Evolutionary conservation across 2,329 filamentous ascomycete species (phyloP).

Genomic region (Calcarisporium arbuscula): DNA sequence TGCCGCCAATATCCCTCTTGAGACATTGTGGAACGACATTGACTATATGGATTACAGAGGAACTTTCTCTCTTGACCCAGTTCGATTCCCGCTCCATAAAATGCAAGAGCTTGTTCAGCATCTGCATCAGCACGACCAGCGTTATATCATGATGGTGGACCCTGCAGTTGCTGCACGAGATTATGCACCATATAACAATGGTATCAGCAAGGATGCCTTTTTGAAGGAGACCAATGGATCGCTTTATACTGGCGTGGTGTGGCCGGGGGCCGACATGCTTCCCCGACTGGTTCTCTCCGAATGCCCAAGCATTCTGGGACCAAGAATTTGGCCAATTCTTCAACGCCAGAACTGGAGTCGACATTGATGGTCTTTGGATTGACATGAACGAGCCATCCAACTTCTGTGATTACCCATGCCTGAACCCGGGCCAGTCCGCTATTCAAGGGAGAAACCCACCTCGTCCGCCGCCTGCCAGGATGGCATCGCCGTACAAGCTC

Average conservation of each 20-base stretch:
- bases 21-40: constrained; percentile 42
- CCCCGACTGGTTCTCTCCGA: constrained; percentile 69
- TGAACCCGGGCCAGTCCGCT: too few relatives aligned
- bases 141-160: constrained; percentile 75
- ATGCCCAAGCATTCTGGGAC: constrained; percentile 62
- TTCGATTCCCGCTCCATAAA: constrained; percentile 53
- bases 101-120: constrained; percentile 61
- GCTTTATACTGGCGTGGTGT: constrained; percentile 61
- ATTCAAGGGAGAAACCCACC: too few relatives aligned
- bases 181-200: constrained; percentile 36
- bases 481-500: too few relatives aligned
- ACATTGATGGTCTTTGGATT: constrained; percentile 74
- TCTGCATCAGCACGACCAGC: constrained; percentile 60
- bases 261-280: constrained; percentile 67
- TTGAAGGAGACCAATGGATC: constrained; percentile 46
- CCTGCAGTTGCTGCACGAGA: constrained; percentile 56
- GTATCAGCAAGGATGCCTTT: constrained; percentile 38
- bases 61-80: constrained; percentile 58
- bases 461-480: too few relatives aligned
- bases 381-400: constrained; percentile 49
- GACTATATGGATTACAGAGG: constrained; percentile 27
- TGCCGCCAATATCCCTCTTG: constrained; percentile 57
- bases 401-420: constrained; percentile 21
- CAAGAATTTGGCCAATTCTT: constrained; percentile 62
- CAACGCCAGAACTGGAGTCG: constrained; percentile 53